phyloP scores from a whole-genome alignment of 805 yeast genomes.

The Kodamaea neixiangensis region DNA sequence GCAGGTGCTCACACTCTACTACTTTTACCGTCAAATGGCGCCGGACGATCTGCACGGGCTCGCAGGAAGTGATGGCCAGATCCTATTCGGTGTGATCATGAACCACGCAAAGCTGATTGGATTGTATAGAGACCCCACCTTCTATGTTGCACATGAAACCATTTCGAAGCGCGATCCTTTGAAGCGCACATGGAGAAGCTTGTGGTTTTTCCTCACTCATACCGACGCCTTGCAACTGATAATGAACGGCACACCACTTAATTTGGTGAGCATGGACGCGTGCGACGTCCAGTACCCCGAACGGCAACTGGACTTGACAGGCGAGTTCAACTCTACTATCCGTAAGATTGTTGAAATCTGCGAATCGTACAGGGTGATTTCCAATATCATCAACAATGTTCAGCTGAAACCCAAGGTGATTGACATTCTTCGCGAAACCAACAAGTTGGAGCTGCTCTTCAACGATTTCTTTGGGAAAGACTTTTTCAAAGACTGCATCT shows the following conservation, averaged over 20 bases:
- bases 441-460: slow-evolving; percentile 36
- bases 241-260: slow-evolving; percentile 33
- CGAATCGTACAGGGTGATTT: slow-evolving; percentile 30
- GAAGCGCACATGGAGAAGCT: slow-evolving; percentile 34
- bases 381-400: slow-evolving; percentile 28
- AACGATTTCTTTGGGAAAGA: slow-evolving; percentile 42
- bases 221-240: slow-evolving; percentile 36
- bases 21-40: slow-evolving; percentile 37
- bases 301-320: slow-evolving; percentile 15
- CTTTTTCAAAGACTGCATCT: slow-evolving; percentile 40
- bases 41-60: slow-evolving; percentile 47
- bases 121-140: slow-evolving; percentile 40
- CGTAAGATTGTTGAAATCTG: slow-evolving; percentile 21
- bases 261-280: slow-evolving; percentile 26
- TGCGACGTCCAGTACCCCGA: slow-evolving; percentile 37
- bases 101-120: slow-evolving; percentile 44
- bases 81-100: slow-evolving; percentile 37
- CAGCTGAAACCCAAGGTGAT: slow-evolving; percentile 33
- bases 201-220: slow-evolving; percentile 35
- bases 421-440: slow-evolving; percentile 37
- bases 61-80: slow-evolving; percentile 41
- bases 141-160: slow-evolving; percentile 29
- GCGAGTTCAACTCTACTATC: slow-evolving; percentile 16
- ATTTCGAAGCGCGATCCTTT: slow-evolving; percentile 30
- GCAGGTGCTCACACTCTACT: slow-evolving; percentile 34